These are phyloP conservation scores for Cystoderma amianthinum DNA, from an alignment of 768 basidiomycete species.

Conservation along the genomic window DNA sequence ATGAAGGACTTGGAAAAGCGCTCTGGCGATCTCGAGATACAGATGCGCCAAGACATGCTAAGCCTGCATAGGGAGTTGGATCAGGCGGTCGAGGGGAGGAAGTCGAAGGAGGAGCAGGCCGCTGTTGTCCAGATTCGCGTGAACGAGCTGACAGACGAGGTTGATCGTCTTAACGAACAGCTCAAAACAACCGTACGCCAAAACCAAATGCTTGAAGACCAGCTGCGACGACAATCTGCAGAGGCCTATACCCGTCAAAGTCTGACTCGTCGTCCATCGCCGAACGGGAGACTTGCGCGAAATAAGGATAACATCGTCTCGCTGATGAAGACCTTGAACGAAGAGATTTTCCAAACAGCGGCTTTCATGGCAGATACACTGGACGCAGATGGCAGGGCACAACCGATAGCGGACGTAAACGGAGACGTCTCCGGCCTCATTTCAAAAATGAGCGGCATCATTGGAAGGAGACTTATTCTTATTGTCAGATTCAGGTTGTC, in stretches of 20 bases:
- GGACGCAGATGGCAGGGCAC: constrained; percentile 15
- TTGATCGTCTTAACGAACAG: constrained; percentile 12
- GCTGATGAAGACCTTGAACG: constrained; percentile 23
- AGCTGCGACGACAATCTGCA: constrained; percentile 23
- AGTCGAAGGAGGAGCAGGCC: constrained; percentile 11
- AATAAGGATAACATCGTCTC: constrained; percentile 15
- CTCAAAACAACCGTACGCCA: constrained; percentile 15
- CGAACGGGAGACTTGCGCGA: constrained; percentile 4
- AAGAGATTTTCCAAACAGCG: constrained; percentile 31
- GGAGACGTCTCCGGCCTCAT: constrained; percentile 6
- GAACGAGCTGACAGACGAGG: constrained; percentile 11
- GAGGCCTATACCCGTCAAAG: constrained; percentile 14
- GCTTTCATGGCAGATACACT: constrained; percentile 32
- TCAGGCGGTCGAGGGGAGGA: constrained; percentile 6
- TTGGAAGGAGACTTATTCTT: constrained; percentile 24
- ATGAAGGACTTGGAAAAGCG: constrained; percentile 3
- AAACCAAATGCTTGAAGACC: constrained; percentile 25
- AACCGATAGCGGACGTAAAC: constrained; percentile 2
- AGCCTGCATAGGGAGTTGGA: constrained; percentile 8
- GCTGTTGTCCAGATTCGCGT: constrained; percentile 13
- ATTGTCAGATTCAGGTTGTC: constrained; percentile 18
- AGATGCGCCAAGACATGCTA: constrained; percentile 5
- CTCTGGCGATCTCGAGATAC: constrained; percentile 5
- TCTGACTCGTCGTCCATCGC: constrained; percentile 6
- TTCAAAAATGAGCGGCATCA: constrained; percentile 18